Evolutionary conservation across 2,329 filamentous ascomycete species (phyloP).

Genomic region (Talaromyces rugulosus): DNA sequence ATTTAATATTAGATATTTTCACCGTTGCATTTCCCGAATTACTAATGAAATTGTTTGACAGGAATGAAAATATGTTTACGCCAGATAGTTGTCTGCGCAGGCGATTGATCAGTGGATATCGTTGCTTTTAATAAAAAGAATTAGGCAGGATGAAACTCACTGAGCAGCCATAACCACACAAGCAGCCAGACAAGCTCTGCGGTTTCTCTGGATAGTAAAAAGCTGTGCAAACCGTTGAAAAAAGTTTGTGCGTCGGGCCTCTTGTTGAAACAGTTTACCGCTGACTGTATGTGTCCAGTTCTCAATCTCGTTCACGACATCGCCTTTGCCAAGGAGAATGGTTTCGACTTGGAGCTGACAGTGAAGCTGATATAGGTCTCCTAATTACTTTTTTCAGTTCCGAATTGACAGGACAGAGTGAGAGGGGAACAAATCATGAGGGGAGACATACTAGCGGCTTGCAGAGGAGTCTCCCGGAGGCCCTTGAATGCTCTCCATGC

Average conservation of each 20-base stretch:
- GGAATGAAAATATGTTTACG: conserved; percentile 20
- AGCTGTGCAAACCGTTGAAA: conserved; percentile 14
- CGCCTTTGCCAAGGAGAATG: conserved; percentile 6
- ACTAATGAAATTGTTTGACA: conserved; percentile 11
- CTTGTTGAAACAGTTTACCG: conserved; percentile 2
- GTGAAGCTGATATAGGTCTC: conserved; percentile 20
- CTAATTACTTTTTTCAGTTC: not conserved
- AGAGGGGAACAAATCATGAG: not conserved
- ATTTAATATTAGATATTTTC: conserved; percentile 7
- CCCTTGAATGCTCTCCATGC: conserved; percentile 8
- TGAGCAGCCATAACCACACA: conserved; percentile 14
- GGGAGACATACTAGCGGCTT: conserved; percentile 15
- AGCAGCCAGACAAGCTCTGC: conserved; percentile 14
- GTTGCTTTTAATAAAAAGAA: not conserved
- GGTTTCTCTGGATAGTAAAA: conserved; percentile 15
- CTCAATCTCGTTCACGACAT: conserved; percentile 11
- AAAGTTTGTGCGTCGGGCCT: conserved; percentile 10
- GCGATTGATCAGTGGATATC: not conserved
- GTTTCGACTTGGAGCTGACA: conserved; percentile 15
- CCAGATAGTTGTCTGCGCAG: conserved; percentile 12
- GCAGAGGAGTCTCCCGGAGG: conserved; percentile 12
- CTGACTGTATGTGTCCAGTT: conserved; percentile 7
- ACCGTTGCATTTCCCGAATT: not conserved
- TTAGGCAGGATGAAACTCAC: not conserved
- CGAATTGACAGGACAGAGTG: not conserved